Percentiles rank a stretch among this genome's conserved stretches.
Evolutionary conservation across 768 basidiomycete genomes (phyloP).

Genomic region (Tricholoma bakamatsutake): DNA sequence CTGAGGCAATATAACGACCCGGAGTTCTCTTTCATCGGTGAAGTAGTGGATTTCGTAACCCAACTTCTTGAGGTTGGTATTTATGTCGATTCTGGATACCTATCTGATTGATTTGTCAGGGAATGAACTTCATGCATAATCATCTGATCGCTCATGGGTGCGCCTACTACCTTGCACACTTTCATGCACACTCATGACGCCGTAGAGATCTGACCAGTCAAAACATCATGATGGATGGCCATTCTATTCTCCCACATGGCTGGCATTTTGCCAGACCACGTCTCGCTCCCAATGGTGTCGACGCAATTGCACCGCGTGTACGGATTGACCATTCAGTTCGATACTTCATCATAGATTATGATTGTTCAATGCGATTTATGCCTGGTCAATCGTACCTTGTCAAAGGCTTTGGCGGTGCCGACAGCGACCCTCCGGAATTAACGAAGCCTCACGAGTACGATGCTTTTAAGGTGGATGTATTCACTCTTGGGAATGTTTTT

Average conservation of each 20-base stretch:
- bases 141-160: conserved; percentile 28
- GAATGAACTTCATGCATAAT: conserved; percentile 24
- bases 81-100: background rate
- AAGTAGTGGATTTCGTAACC: conserved; percentile 27
- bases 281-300: conserved; percentile 25
- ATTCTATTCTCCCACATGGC: conserved; percentile 24
- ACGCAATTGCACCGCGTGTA: conserved; percentile 19
- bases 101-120: conserved; percentile 11
- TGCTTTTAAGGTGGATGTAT: conserved; percentile 8
- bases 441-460: conserved; percentile 1
- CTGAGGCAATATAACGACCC: conserved; percentile 31
- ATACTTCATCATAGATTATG: conserved; percentile 35
- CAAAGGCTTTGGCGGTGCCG: conserved; percentile 2
- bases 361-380: conserved; percentile 17
- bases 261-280: conserved; percentile 28
- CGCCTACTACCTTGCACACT: background rate
- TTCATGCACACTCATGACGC: too few relatives aligned
- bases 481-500: too few relatives aligned
- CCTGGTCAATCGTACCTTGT: conserved; percentile 12
- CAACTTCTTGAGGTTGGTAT: conserved; percentile 16
- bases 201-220: conserved; percentile 25
- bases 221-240: conserved; percentile 35
- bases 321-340: conserved; percentile 30
- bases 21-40: conserved; percentile 20
- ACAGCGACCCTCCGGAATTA: conserved; percentile 6